Conservation (phyloP, 257 asterid species). For the Solanum pinnatisectum region DNA sequence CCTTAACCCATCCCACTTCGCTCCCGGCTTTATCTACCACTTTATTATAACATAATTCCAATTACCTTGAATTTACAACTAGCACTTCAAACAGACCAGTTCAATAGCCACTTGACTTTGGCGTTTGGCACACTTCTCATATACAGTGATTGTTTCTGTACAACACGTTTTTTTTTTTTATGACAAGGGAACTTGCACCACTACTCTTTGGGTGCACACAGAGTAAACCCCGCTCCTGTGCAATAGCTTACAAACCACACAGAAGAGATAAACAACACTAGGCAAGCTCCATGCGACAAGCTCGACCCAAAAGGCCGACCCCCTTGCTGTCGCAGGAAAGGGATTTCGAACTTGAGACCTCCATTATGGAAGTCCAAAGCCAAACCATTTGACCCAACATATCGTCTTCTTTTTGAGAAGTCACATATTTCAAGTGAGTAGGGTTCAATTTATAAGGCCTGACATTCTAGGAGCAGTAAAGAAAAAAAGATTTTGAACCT, state of each 20-base stretch:
- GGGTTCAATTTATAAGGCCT: no score
- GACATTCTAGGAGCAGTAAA: neutral
- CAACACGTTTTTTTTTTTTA: neutral
- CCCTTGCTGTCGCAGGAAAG: neutral
- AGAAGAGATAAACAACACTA: neutral
- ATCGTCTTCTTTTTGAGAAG: no score
- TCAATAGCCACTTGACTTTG: neutral
- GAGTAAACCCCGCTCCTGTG: no score
- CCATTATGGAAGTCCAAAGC: neutral
- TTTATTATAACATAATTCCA: neutral
- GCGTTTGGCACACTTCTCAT: neutral
- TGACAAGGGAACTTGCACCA: no score
- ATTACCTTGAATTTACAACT: neutral
- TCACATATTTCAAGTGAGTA: no score
- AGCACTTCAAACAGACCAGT: neutral
- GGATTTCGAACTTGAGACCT: neutral
- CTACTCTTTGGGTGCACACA: no score
- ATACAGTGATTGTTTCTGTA: neutral
- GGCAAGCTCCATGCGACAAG: neutral
- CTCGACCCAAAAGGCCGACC: neutral
- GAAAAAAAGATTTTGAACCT: neutral
- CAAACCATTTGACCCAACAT: neutral
- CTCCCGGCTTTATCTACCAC: neutral
- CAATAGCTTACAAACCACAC: neutral
- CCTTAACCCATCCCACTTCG: neutral